phyloP scores from a whole-genome alignment of 169 alveolate species.

The Eimeria falciformis region DNA sequence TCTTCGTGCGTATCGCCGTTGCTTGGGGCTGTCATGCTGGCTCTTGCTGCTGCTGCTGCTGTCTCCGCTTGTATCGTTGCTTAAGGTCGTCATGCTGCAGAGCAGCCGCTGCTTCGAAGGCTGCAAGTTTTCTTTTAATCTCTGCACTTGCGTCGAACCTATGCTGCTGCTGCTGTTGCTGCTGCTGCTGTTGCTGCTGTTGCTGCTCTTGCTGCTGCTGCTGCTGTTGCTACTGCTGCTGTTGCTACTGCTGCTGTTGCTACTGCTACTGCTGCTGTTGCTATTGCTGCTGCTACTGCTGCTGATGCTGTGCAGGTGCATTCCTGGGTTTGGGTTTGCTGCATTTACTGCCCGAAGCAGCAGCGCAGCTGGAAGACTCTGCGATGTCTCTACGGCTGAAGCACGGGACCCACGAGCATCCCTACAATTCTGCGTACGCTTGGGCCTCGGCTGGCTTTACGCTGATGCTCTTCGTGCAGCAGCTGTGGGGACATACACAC shows the following conservation, averaged over 20 bases:
- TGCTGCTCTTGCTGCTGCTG: neutral
- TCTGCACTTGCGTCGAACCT: too few species aligned
- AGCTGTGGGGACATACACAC: constrained; percentile 14
- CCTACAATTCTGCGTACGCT: constrained; percentile 38
- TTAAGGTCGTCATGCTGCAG: too few species aligned
- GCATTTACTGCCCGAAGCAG: constrained; percentile 62
- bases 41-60: too few species aligned
- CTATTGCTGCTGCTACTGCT: constrained; percentile 8
- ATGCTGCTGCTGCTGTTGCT: too few species aligned
- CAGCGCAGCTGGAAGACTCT: neutral
- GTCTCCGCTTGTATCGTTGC: too few species aligned
- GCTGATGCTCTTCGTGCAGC: constrained; percentile 35
- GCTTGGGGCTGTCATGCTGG: too few species aligned
- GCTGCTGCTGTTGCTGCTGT: too few species aligned
- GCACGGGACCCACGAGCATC: constrained; percentile 9
- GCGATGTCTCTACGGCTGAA: neutral
- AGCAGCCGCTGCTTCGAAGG: too few species aligned
- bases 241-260: neutral
- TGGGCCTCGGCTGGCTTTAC: constrained; percentile 48
- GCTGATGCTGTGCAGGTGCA: constrained; percentile 63
- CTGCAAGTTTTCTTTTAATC: too few species aligned
- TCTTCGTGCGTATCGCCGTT: too few species aligned
- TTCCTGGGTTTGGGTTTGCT: constrained; percentile 56
- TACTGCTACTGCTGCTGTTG: neutral
- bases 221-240: neutral